Base-by-base conservation (phyloP, 345 rosid species). In the Dimocarpus longan region DNA sequence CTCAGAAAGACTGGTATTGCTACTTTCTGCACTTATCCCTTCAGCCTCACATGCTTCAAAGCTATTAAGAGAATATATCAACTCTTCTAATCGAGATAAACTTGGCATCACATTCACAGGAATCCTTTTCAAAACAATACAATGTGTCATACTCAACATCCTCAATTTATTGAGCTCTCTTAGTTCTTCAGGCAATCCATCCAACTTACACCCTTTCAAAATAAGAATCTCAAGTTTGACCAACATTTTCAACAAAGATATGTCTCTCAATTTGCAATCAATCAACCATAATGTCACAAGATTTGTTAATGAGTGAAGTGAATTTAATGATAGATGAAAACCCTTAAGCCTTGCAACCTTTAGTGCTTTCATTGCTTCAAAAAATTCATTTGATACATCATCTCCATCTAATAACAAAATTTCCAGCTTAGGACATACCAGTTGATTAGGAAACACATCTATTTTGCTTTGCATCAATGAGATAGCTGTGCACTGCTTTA, bases 221-320 rank as follows among this genome's bases (percentile, higher is more conserved):
- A 8, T 39, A 8, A 76, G 79, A 68, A 76, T n/a, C 66, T 66
- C 66, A n/a, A 67, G 73, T 12, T 19, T 67, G 52, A 8, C 13
- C 40, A 67, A 26, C 28, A 32, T 67, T 22, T 48, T 72, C 0
- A 76, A 0, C 0, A 4, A 52, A 46, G 66, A 19, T 3, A 67
- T 22, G 6, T 42, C 70, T 5, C 16, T 32, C 11, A 76, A 26
- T 16, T 52, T 3, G 73, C 65, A 39, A 6, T 39, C 0, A 1
- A 39, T 1, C 15, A 68, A 6, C 3, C 18, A 22, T 8, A 76
- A 42, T 37, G 56, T 56, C 9, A 39, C 52, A 40, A 76, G 74
- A 11, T 50, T 68, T 5, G 52, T 52, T 22, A 54, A 6, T 37
- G 1, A 5, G 39, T 76, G 54, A 67, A 76, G 65, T 40, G 39